phyloP scores from a whole-genome alignment of 2,329 filamentous ascomycete species.

The Colletotrichum sp. region DNA sequence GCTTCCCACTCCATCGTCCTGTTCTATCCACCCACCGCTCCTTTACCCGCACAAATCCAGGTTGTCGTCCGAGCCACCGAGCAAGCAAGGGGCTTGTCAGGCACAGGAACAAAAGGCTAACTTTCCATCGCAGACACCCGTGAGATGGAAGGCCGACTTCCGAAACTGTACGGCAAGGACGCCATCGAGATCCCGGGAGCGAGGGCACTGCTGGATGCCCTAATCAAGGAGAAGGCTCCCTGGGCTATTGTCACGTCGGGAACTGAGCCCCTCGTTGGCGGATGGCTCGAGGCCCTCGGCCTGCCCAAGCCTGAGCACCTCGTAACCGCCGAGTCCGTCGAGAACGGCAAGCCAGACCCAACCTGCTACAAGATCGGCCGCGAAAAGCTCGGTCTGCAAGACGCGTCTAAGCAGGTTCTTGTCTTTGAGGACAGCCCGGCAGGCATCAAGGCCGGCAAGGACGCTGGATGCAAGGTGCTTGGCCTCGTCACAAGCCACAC shows the following conservation, averaged over 20 bases:
- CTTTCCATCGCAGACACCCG: slow-evolving; percentile 67
- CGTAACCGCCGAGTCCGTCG: slow-evolving; percentile 78
- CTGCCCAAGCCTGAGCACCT: slow-evolving; percentile 71
- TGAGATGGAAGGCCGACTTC: slow-evolving; percentile 78
- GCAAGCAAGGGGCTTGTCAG: background rate
- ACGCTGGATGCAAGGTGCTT: slow-evolving; percentile 83
- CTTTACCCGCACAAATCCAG: background rate
- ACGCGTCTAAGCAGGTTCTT: slow-evolving; percentile 59
- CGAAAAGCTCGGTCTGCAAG: slow-evolving; percentile 60
- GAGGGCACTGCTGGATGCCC: slow-evolving; percentile 68
- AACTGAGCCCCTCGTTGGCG: slow-evolving; percentile 69
- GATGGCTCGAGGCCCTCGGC: slow-evolving; percentile 73
- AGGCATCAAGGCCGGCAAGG: slow-evolving; percentile 83
- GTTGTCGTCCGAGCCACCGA: background rate
- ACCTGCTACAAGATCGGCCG: slow-evolving; percentile 74
- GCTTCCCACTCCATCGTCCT: background rate
- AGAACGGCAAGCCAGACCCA: slow-evolving; percentile 79
- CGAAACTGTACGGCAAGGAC: slow-evolving; percentile 76
- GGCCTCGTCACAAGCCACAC: slow-evolving; percentile 87
- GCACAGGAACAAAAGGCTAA: slow-evolving; percentile 6
- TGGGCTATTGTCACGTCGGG: slow-evolving; percentile 91
- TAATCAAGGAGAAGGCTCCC: slow-evolving; percentile 67
- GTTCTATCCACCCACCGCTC: background rate
- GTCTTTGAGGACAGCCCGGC: slow-evolving; percentile 91
- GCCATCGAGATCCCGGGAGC: slow-evolving; percentile 88